A percentile compares a stretch with the other conserved stretches of the same genome.
These are phyloP conservation scores for Raddia distichophylla DNA, from an alignment of 176 grass and related monocot genomes.

Conservation along the genomic window DNA sequence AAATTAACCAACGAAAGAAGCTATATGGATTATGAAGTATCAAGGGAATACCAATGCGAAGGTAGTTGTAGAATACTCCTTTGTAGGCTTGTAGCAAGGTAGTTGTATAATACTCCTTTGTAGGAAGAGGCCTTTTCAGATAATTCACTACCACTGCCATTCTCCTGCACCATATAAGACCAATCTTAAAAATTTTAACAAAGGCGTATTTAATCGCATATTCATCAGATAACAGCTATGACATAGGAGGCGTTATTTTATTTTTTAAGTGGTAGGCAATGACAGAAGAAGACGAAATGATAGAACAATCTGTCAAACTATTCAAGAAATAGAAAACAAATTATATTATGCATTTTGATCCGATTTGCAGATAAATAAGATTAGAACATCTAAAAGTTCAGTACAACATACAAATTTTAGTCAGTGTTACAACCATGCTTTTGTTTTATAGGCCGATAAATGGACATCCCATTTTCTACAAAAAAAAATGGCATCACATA, in stretches of 20 bases:
- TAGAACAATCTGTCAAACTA: conserved; percentile 3
- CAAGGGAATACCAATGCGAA: conserved; percentile 84
- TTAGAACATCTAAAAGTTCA: too few species aligned
- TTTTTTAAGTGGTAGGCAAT: conserved; percentile 10
- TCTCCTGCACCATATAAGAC: conserved; percentile 63
- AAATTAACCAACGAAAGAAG: conserved; percentile 20
- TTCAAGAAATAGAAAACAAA: not conserved
- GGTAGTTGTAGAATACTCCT: conserved; percentile 97
- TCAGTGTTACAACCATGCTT: too few species aligned
- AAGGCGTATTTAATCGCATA: not conserved
- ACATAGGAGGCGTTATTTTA: not conserved
- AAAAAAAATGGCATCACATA: too few species aligned
- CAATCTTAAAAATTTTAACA: not conserved
- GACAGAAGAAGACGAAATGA: conserved; percentile 21
- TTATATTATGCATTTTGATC: not conserved
- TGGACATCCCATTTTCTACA: too few species aligned
- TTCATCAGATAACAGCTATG: not conserved
- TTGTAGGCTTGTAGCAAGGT: too few species aligned
- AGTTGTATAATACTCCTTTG: too few species aligned
- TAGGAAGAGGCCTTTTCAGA: conserved; percentile 84
- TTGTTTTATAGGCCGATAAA: too few species aligned
- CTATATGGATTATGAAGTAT: conserved; percentile 22
- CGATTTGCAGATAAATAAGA: not conserved
- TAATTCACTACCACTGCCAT: conserved; percentile 54
- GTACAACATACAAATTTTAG: too few species aligned